phyloP scores from a whole-genome alignment of 306 rosid species.

The Psophocarpus tetragonolobus region DNA sequence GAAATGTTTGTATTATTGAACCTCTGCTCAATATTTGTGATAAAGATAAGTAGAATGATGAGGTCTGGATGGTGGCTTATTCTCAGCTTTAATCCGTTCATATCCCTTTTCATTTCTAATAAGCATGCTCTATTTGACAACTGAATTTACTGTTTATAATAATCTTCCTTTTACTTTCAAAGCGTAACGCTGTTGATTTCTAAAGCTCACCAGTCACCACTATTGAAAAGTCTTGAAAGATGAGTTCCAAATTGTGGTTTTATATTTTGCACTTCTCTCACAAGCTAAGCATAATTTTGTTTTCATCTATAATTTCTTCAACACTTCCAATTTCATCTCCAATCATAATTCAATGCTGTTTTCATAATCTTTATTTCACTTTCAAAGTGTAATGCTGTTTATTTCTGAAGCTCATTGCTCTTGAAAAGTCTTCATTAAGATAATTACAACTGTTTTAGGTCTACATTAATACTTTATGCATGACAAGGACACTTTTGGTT shows the following conservation, averaged over 20 bases:
- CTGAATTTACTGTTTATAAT: background rate
- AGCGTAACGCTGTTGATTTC: background rate
- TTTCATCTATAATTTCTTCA: background rate
- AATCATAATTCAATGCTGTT: background rate
- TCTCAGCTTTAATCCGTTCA: background rate
- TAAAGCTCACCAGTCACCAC: background rate
- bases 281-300: background rate
- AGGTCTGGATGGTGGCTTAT: background rate
- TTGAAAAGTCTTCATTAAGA: conserved; percentile 6
- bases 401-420: background rate
- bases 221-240: background rate
- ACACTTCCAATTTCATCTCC: background rate
- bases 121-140: background rate
- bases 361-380: background rate
- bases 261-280: background rate
- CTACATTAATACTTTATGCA: background rate
- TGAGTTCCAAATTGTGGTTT: background rate
- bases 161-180: background rate
- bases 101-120: background rate
- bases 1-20: background rate
- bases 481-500: background rate
- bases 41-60: background rate
- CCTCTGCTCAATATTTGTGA: background rate
- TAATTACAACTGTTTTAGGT: background rate
- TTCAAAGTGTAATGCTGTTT: background rate